Percentiles rank a stretch among this genome's conserved stretches.
Evolutionary conservation across 331 rosid species (phyloP).

Genomic region (Acacia concinna): DNA sequence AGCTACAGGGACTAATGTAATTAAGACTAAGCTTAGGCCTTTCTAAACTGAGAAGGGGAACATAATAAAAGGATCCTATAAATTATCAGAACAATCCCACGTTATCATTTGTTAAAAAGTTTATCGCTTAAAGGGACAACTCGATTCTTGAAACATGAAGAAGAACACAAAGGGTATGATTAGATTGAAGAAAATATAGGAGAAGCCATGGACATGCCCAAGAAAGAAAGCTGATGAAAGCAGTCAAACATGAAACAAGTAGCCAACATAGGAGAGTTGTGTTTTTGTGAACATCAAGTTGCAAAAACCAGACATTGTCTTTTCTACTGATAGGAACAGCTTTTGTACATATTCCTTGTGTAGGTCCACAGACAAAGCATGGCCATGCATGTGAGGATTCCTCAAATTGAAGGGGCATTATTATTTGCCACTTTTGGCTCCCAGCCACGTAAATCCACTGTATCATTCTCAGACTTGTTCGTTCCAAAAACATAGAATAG

Average conservation of each 20-base stretch:
- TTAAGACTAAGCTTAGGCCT: constrained; percentile 15
- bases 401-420: constrained; percentile 2
- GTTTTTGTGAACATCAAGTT: constrained; percentile 27
- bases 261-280: constrained; percentile 20
- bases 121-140: background rate
- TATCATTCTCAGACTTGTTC: constrained; percentile 24
- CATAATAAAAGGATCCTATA: background rate
- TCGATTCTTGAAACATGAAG: background rate
- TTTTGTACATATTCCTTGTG: constrained; percentile 7
- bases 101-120: background rate
- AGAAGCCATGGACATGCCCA: background rate
- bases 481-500: constrained; percentile 30
- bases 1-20: background rate
- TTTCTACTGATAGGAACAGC: constrained; percentile 17
- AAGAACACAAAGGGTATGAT: background rate
- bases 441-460: constrained; percentile 29
- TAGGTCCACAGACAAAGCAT: constrained; percentile 46
- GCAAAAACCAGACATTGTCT: constrained; percentile 29
- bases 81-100: background rate
- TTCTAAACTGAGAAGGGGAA: constrained; percentile 1
- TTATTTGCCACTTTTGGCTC: constrained; percentile 6
- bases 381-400: constrained; percentile 39
- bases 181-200: background rate
- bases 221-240: background rate
- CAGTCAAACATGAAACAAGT: background rate